A percentile compares a stretch with the other conserved stretches of the same genome.
Evolutionary conservation across 2,329 filamentous ascomycete genomes (phyloP).

Genomic region (Fusarium nelsonii): DNA sequence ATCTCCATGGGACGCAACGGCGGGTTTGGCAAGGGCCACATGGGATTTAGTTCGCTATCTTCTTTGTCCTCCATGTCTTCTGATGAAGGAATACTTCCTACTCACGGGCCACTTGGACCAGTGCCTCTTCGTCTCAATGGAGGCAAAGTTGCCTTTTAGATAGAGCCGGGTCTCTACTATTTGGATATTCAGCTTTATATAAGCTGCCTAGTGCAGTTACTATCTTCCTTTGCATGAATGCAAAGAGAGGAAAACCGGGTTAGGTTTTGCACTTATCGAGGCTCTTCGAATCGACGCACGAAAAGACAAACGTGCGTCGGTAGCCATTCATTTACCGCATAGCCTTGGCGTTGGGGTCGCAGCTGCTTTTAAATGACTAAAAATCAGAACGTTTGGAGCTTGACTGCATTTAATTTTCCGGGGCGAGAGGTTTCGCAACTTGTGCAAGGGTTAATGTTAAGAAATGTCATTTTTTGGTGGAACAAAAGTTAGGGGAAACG

Average conservation of each 20-base stretch:
- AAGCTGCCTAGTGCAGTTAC: constrained; percentile 9
- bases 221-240: constrained; percentile 38
- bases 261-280: constrained; percentile 21
- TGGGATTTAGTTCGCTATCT: constrained; percentile 55
- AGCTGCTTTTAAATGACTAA: constrained; percentile 31
- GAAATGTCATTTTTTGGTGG: constrained; percentile 25
- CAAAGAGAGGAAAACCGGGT: constrained; percentile 16
- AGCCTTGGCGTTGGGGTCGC: constrained; percentile 46
- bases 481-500: constrained; percentile 31
- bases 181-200: constrained; percentile 32
- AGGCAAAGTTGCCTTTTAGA: constrained; percentile 54
- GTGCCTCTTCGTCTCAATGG: constrained; percentile 55
- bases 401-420: constrained; percentile 39
- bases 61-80: constrained; percentile 59
- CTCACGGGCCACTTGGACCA: constrained; percentile 51
- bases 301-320: constrained; percentile 24
- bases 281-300: constrained; percentile 40
- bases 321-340: constrained; percentile 46
- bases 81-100: constrained; percentile 53
- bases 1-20: constrained; percentile 68
- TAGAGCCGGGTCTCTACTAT: constrained; percentile 11
- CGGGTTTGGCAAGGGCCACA: constrained; percentile 58
- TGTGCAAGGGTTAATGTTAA: constrained; percentile 36
- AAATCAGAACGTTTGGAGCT: constrained; percentile 27
- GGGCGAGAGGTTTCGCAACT: constrained; percentile 21